Percentiles rank a stretch among this genome's conserved stretches.
Evolutionary conservation across 208 protist species (phyloP).

Genomic region (Polymyxa betae): DNA sequence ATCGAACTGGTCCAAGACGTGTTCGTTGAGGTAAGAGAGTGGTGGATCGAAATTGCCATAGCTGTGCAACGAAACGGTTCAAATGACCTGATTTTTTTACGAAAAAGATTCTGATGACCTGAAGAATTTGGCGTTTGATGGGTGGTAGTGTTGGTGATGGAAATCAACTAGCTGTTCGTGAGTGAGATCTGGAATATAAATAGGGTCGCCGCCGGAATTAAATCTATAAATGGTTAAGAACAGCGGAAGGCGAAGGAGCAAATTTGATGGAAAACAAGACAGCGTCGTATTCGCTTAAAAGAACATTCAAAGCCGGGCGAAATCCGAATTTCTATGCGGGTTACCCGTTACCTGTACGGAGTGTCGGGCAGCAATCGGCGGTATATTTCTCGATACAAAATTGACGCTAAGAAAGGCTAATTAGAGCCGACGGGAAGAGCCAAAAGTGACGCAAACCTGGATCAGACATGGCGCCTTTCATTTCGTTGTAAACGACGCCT

Average conservation of each 20-base stretch:
- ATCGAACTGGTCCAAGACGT: background rate
- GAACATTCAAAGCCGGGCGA: no score
- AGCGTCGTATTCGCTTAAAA: no score
- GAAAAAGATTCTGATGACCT: background rate
- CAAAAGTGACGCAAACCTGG: background rate
- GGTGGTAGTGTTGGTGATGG: constrained; percentile 67
- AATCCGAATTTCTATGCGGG: background rate
- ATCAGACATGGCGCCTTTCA: constrained; percentile 66
- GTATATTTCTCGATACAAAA: constrained; percentile 9
- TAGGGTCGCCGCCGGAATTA: constrained; percentile 63
- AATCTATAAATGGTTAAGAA: background rate
- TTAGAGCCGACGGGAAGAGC: background rate
- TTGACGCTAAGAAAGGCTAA: constrained; percentile 46
- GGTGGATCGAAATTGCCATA: background rate
- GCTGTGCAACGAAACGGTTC: background rate
- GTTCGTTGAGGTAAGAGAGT: constrained; percentile 45
- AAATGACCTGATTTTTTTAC: background rate
- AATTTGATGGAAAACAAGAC: no score
- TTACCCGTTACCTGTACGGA: background rate
- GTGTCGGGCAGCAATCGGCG: constrained; percentile 56
- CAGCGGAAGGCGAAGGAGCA: no score
- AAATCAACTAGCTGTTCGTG: constrained; percentile 61
- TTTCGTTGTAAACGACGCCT: constrained; percentile 73
- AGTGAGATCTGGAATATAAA: constrained; percentile 61
- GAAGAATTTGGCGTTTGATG: constrained; percentile 65